Evolutionary conservation across 441 rosid genomes (phyloP).

Genomic region (Arabidopsis lyrata): DNA sequence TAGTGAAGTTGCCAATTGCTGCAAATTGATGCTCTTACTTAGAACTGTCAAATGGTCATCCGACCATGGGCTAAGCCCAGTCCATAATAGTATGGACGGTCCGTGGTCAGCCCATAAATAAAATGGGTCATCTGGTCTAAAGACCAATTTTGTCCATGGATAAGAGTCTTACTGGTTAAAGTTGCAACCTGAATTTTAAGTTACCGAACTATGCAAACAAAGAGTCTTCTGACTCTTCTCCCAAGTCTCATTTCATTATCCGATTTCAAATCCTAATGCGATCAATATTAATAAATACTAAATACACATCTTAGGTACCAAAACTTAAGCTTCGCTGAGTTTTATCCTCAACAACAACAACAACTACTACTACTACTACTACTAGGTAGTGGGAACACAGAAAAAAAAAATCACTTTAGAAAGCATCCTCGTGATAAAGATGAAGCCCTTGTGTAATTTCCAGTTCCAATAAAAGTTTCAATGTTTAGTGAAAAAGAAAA

Average conservation of each 20-base stretch:
- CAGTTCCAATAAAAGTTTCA: too few species aligned
- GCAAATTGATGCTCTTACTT: too few species aligned
- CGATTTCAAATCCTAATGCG: slow-evolving; percentile 13
- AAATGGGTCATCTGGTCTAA: too few species aligned
- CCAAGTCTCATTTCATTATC: not conserved
- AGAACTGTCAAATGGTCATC: too few species aligned
- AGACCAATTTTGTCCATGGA: too few species aligned
- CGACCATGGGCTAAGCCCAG: too few species aligned
- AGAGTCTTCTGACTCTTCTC: not conserved
- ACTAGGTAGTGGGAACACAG: not conserved
- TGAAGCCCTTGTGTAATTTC: too few species aligned
- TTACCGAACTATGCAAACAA: not conserved
- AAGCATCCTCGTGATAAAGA: too few species aligned
- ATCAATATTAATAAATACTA: slow-evolving; percentile 8
- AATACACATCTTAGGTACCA: slow-evolving; percentile 26
- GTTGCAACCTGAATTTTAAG: not conserved
- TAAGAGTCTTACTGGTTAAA: slow-evolving; percentile 6
- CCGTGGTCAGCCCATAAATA: too few species aligned
- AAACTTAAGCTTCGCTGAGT: slow-evolving; percentile 9
- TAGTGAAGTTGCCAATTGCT: not conserved
- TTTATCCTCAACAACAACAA: not conserved
- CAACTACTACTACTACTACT: not conserved
- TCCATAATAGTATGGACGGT: too few species aligned
- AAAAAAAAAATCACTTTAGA: too few species aligned
- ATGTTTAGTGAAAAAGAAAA: too few species aligned